phyloP scores from a whole-genome alignment of 768 basidiomycete genomes.

The Baorangia bicolor region DNA sequence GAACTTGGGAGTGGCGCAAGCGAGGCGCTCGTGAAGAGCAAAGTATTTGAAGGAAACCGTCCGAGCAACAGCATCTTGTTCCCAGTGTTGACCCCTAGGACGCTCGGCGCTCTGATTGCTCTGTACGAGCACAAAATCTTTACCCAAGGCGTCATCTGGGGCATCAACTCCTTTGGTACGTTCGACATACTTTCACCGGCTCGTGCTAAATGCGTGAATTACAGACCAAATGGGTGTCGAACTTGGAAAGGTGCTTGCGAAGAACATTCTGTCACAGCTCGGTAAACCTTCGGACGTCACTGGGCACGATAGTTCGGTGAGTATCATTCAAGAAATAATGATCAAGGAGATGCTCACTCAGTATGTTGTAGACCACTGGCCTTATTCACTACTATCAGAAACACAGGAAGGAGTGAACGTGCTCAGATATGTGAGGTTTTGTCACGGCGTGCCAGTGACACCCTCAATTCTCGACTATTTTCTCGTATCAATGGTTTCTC shows the following conservation, averaged over 20 bases:
- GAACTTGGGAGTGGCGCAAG: conserved; percentile 70
- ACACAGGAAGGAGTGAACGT: conserved; percentile 65
- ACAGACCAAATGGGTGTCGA: conserved; percentile 99
- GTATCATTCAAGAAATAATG: conserved; percentile 6
- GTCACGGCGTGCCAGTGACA: background rate
- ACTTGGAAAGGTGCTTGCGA: conserved; percentile 95
- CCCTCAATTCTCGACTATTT: background rate
- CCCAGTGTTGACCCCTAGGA: conserved; percentile 86
- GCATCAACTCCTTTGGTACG: conserved; percentile 95
- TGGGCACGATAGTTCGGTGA: conserved; percentile 84
- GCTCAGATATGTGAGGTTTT: conserved; percentile 28
- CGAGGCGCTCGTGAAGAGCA: conserved; percentile 89
- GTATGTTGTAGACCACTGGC: conserved; percentile 72
- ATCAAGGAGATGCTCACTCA: conserved; percentile 3
- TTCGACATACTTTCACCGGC: background rate
- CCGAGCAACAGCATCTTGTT: conserved; percentile 97
- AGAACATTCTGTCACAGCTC: conserved; percentile 91
- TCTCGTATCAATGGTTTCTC: background rate
- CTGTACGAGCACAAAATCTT: conserved; percentile 99
- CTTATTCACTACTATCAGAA: conserved; percentile 97
- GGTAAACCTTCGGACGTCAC: conserved; percentile 73
- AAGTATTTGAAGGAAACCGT: conserved; percentile 97
- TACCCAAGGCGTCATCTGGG: conserved; percentile 95
- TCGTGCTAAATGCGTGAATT: background rate
- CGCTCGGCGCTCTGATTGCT: conserved; percentile 84